phyloP scores from a whole-genome alignment of 176 grass and related monocot species.

The Carex kokanica region DNA sequence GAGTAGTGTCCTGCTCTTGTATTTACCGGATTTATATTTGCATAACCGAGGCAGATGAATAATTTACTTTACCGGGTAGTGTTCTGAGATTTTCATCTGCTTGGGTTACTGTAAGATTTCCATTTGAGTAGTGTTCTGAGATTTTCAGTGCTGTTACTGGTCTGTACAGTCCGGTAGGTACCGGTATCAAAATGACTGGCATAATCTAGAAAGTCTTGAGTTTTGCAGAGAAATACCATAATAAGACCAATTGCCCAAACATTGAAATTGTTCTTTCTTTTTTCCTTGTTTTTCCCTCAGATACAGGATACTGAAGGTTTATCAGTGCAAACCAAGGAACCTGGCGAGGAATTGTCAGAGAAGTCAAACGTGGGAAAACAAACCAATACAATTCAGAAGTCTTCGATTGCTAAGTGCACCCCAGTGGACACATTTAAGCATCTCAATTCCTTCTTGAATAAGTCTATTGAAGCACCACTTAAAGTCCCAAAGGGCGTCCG shows the following conservation, averaged over 20 bases:
- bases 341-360: conserved; percentile 30
- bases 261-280: neutral
- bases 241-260: neutral
- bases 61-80: no score
- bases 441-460: conserved; percentile 23
- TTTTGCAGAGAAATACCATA: neutral
- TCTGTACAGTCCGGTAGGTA: neutral
- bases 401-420: conserved; percentile 6
- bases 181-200: neutral
- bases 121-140: no score
- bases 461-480: conserved; percentile 33
- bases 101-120: no score
- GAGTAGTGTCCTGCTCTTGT: no score
- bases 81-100: no score
- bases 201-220: neutral
- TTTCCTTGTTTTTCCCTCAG: conserved; percentile 36
- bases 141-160: neutral
- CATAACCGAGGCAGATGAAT: no score
- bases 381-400: conserved; percentile 34
- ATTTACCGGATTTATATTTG: no score
- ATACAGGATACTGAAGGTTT: conserved; percentile 39
- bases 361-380: conserved; percentile 43
- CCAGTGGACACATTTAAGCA: conserved; percentile 29
- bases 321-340: conserved; percentile 38
- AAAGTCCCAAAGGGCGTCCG: conserved; percentile 64